A percentile compares a stretch with the other conserved stretches of the same genome.
Evolutionary conservation across 805 yeast species (phyloP).

Genomic region (Barnettozyma sp.): DNA sequence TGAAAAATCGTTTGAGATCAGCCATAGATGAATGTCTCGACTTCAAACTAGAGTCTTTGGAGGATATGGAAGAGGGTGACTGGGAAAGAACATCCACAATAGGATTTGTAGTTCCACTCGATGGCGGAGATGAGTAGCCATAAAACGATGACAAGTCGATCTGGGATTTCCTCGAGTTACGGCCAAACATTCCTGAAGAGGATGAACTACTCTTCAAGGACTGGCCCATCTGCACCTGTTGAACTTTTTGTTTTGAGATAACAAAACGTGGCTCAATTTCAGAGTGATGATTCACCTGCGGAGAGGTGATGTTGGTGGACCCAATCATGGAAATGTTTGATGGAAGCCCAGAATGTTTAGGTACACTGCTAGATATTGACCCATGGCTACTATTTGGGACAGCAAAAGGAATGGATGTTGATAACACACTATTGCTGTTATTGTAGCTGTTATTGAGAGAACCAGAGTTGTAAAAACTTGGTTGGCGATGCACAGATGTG

Average conservation of each 20-base stretch:
- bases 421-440: slow-evolving; percentile 12
- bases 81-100: slow-evolving; percentile 16
- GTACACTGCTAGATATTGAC: slow-evolving; percentile 17
- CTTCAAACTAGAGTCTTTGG: slow-evolving; percentile 23
- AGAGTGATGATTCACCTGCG: slow-evolving; percentile 46
- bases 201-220: slow-evolving; percentile 14
- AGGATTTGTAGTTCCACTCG: slow-evolving; percentile 3
- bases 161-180: slow-evolving; percentile 34
- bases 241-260: slow-evolving; percentile 70
- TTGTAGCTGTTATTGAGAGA: slow-evolving; percentile 11
- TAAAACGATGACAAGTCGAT: slow-evolving; percentile 24
- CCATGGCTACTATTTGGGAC: slow-evolving; percentile 17
- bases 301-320: slow-evolving; percentile 65
- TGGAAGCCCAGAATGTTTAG: slow-evolving; percentile 32
- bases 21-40: slow-evolving; percentile 75
- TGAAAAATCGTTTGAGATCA: slow-evolving; percentile 67
- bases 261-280: slow-evolving; percentile 82
- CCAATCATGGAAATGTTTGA: slow-evolving; percentile 35
- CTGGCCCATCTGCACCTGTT: slow-evolving; percentile 20
- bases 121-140: slow-evolving; percentile 16
- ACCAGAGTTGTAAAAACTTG: slow-evolving; percentile 12
- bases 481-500: slow-evolving; percentile 25
- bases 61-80: slow-evolving; percentile 24
- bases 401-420: slow-evolving; percentile 22
- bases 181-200: slow-evolving; percentile 38